A percentile compares a stretch with the other conserved stretches of the same genome.
These are phyloP conservation scores for Boechera stricta DNA, from an alignment of 345 rosid genomes.

Conservation along the genomic window DNA sequence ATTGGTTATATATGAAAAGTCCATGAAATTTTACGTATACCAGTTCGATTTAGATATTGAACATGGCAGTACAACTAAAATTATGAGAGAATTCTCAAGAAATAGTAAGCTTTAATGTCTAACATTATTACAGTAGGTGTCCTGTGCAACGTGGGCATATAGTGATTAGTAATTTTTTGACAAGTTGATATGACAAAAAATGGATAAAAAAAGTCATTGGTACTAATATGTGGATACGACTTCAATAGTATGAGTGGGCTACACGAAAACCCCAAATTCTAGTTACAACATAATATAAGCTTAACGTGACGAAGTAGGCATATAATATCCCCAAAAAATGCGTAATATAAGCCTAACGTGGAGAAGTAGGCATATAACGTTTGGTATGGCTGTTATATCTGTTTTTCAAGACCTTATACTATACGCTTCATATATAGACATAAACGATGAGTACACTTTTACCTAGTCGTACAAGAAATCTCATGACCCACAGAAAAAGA, in stretches of 20 bases:
- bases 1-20: not conserved
- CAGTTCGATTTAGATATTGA: not conserved
- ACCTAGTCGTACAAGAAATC: conserved; percentile 37
- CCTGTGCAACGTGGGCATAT: not conserved
- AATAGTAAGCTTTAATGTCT: not conserved
- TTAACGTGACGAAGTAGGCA: conserved; percentile 40
- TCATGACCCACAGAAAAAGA: not conserved
- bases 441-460: conserved; percentile 11
- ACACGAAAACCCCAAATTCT: conserved; percentile 41
- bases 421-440: conserved; percentile 32
- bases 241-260: conserved; percentile 25
- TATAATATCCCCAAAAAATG: conserved; percentile 27
- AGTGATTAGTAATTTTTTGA: not conserved
- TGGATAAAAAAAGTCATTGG: conserved; percentile 18
- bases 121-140: not conserved
- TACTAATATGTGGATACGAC: conserved; percentile 34
- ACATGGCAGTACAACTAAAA: not conserved
- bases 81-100: not conserved
- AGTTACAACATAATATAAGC: conserved; percentile 28
- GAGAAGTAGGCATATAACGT: conserved; percentile 37
- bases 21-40: not conserved
- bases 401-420: conserved; percentile 41
- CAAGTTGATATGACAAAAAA: conserved; percentile 11
- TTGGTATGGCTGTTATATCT: conserved; percentile 47
- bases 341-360: conserved; percentile 41